These are phyloP conservation scores for Hypoxylon sp. DNA, from an alignment of 2,329 filamentous ascomycete species.

Conservation along the genomic window DNA sequence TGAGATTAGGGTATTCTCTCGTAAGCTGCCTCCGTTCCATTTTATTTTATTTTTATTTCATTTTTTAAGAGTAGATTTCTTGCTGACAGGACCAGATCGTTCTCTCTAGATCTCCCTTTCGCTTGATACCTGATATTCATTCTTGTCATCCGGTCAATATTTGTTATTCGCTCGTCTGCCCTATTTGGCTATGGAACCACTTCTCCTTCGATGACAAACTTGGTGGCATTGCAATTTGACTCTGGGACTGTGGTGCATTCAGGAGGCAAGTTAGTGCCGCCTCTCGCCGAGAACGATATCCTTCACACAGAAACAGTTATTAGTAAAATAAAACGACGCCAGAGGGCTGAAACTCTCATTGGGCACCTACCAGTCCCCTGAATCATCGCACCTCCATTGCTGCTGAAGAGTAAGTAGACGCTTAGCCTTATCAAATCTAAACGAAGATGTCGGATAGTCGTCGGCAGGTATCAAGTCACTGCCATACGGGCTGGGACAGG, in stretches of 20 bases:
- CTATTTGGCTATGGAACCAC: not conserved
- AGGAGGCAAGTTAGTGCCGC: not conserved
- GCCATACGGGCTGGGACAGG: constrained; percentile 5
- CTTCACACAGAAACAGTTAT: not conserved
- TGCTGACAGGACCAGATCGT: too few species aligned
- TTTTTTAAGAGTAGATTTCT: too few species aligned
- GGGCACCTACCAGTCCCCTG: not conserved
- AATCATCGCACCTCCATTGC: constrained; percentile 12
- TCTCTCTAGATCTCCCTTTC: too few species aligned
- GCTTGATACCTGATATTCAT: not conserved
- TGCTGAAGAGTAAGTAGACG: constrained; percentile 16
- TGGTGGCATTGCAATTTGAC: not conserved
- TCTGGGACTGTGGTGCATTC: not conserved
- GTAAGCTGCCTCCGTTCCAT: not conserved
- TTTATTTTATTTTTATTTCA: too few species aligned
- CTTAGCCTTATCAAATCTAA: constrained; percentile 23
- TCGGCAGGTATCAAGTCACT: constrained; percentile 16
- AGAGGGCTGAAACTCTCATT: not conserved
- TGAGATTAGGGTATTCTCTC: too few species aligned
- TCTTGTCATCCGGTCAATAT: not conserved
- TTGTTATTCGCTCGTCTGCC: not conserved
- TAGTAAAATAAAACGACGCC: not conserved
- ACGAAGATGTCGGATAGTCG: constrained; percentile 16
- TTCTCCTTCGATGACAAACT: not conserved
- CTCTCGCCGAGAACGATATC: not conserved